A percentile compares a stretch with the other conserved stretches of the same genome.
Conservation (phyloP, 2,329 filamentous ascomycete genomes). For the Lachnum nothofagi region DNA sequence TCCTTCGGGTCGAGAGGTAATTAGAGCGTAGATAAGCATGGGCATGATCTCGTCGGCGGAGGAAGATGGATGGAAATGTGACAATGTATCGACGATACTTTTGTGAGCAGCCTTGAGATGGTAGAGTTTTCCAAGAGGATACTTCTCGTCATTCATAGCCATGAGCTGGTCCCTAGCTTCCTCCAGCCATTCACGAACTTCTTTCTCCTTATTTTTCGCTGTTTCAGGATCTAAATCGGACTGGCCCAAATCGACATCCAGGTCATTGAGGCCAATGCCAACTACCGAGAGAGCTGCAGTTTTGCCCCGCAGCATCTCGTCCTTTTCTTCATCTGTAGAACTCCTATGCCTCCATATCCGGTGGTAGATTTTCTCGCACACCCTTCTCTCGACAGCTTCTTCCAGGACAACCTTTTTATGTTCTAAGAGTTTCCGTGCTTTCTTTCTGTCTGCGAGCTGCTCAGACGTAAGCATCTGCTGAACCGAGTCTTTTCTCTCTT, state of each 20-base stretch:
- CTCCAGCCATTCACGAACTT: constrained; percentile 68
- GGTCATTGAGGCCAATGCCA: constrained; percentile 79
- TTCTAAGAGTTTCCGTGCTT: constrained; percentile 71
- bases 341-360: constrained; percentile 86
- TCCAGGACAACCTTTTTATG: constrained; percentile 72
- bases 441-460: constrained; percentile 76
- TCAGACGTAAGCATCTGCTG: constrained; percentile 89
- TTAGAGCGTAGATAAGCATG: constrained; percentile 91
- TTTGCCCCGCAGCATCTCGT: constrained; percentile 90
- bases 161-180: constrained; percentile 66
- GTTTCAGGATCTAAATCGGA: constrained; percentile 52
- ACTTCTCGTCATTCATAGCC: constrained; percentile 80
- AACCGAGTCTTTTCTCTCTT: constrained; percentile 38
- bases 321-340: constrained; percentile 89
- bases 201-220: constrained; percentile 54
- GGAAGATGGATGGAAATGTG: constrained; percentile 66
- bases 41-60: constrained; percentile 97
- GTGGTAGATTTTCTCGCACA: constrained; percentile 80
- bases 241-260: constrained; percentile 69
- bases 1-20: constrained; percentile 79
- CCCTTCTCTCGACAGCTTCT: constrained; percentile 82
- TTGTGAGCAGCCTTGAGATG: constrained; percentile 86
- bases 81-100: constrained; percentile 82
- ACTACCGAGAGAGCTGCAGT: constrained; percentile 87
- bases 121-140: constrained; percentile 85